Conservation (phyloP, 2,329 filamentous ascomycete species). For the Fusarium setosum region DNA sequence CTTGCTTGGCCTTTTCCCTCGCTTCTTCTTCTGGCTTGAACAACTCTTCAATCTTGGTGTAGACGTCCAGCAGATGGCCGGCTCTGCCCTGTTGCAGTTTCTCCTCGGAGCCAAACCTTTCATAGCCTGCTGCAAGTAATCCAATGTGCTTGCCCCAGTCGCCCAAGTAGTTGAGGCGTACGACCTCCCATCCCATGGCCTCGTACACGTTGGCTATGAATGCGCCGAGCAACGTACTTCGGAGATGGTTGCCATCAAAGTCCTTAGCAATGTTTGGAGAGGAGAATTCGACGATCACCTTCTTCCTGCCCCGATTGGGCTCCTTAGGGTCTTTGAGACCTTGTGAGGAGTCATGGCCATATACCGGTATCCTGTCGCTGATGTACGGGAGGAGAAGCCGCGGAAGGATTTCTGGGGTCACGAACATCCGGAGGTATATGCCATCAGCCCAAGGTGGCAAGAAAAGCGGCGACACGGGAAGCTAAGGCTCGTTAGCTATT, state of each 20-base stretch:
- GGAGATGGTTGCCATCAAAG: slow-evolving; percentile 79
- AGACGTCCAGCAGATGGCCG: slow-evolving; percentile 75
- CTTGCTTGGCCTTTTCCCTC: slow-evolving; percentile 59
- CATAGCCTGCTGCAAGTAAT: slow-evolving; percentile 72
- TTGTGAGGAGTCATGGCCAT: slow-evolving; percentile 13
- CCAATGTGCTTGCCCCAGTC: slow-evolving; percentile 78
- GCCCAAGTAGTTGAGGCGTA: slow-evolving; percentile 76
- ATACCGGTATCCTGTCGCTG: slow-evolving; percentile 2
- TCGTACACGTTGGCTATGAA: slow-evolving; percentile 75
- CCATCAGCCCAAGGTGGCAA: slow-evolving; percentile 23
- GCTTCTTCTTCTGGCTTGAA: slow-evolving; percentile 71
- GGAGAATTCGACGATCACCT: slow-evolving; percentile 76
- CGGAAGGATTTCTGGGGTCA: slow-evolving; percentile 16
- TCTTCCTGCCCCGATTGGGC: slow-evolving; percentile 11
- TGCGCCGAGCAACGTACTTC: slow-evolving; percentile 80
- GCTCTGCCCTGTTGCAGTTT: slow-evolving; percentile 70
- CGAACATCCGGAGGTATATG: slow-evolving; percentile 20
- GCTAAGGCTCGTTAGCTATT: slow-evolving; percentile 2
- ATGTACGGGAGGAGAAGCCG: slow-evolving; percentile 26
- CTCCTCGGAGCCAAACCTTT: slow-evolving; percentile 72
- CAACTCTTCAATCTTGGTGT: slow-evolving; percentile 72
- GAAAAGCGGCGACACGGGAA: slow-evolving; percentile 19
- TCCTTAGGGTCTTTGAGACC: slow-evolving; percentile 3
- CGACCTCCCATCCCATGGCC: slow-evolving; percentile 73
- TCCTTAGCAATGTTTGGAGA: slow-evolving; percentile 83